A percentile compares a stretch with the other conserved stretches of the same genome.
Conservation (phyloP, 148 eudicot genomes). For the Rhododendron williamsianum region DNA sequence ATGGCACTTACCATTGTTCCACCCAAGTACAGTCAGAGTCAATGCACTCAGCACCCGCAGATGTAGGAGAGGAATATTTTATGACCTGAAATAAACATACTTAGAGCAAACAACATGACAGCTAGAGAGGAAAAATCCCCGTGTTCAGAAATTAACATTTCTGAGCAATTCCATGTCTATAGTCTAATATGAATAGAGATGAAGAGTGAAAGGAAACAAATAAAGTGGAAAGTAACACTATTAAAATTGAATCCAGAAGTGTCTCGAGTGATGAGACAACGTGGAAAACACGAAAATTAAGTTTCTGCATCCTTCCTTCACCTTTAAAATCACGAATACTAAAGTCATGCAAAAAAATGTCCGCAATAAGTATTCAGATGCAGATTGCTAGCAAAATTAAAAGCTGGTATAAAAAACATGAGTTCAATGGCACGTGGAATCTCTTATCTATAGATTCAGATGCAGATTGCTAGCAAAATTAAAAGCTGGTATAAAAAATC, state of each 20-base stretch:
- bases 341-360: neutral
- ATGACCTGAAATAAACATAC: conserved; percentile 51
- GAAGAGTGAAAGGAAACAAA: neutral
- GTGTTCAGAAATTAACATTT: neutral
- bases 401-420: neutral
- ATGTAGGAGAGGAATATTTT: conserved; percentile 68
- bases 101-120: neutral
- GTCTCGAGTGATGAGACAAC: neutral
- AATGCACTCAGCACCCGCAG: conserved; percentile 97
- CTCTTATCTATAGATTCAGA: neutral
- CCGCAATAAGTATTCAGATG: neutral
- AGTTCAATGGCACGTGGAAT: no score
- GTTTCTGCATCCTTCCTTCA: neutral
- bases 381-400: neutral
- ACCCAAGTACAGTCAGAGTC: conserved; percentile 91
- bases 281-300: neutral
- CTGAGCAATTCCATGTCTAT: neutral
- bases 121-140: neutral
- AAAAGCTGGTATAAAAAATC: neutral
- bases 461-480: neutral
- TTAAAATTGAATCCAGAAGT: neutral
- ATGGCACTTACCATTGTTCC: conserved; percentile 72
- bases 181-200: neutral
- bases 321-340: neutral
- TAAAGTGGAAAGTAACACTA: neutral